These are phyloP conservation scores for Zygosaccharomyces pseudorouxii DNA, from an alignment of 805 yeast genomes.

Conservation along the genomic window DNA sequence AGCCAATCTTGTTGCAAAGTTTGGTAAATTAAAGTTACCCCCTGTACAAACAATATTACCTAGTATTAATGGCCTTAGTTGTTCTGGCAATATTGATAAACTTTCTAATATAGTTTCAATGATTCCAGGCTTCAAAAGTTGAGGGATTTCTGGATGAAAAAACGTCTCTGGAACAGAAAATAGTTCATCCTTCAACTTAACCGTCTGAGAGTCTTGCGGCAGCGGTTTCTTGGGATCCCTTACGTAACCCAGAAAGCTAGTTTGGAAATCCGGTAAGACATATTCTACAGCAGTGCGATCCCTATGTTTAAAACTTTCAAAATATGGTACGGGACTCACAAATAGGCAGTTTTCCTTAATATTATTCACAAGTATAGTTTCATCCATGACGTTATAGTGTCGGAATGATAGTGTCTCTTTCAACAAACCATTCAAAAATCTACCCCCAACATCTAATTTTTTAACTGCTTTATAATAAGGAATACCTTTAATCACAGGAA, in stretches of 20 bases:
- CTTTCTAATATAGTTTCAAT: conserved; percentile 65
- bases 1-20: conserved; percentile 57
- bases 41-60: conserved; percentile 80
- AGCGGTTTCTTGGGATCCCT: conserved; percentile 35
- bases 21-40: conserved; percentile 70
- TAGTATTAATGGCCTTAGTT: conserved; percentile 65
- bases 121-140: conserved; percentile 74
- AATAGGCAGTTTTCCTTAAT: conserved; percentile 62
- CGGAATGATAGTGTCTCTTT: conserved; percentile 83
- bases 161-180: conserved; percentile 83
- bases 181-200: conserved; percentile 74
- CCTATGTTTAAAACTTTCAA: conserved; percentile 29
- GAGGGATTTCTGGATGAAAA: conserved; percentile 80
- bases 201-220: conserved; percentile 55
- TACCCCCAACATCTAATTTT: conserved; percentile 83
- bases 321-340: conserved; percentile 47
- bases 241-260: conserved; percentile 72
- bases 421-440: conserved; percentile 72
- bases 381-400: conserved; percentile 91
- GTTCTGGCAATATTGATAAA: conserved; percentile 65
- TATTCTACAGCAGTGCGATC: conserved; percentile 52
- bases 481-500: conserved; percentile 77
- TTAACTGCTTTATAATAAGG: conserved; percentile 73
- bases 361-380: conserved; percentile 74
- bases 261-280: conserved; percentile 82